Conservation (phyloP, 2,329 filamentous ascomycete species). For the Colletotrichum spinosum region DNA sequence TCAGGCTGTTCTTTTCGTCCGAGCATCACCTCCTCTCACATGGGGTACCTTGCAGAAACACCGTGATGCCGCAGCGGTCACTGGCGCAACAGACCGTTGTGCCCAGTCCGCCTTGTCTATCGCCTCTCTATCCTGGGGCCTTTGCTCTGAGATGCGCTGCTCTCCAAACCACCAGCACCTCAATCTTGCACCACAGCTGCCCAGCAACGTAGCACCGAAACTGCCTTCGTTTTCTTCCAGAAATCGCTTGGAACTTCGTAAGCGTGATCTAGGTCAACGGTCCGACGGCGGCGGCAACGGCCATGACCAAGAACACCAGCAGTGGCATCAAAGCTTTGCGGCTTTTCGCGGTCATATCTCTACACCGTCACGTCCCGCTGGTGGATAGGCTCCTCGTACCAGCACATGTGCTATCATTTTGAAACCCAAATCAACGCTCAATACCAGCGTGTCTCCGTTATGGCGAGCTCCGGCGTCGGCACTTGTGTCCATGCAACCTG, state of each 20-base stretch:
- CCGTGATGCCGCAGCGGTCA: conserved; percentile 10
- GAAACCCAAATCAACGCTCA: background rate
- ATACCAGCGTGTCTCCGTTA: background rate
- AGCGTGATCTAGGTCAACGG: conserved; percentile 16
- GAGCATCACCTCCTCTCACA: conserved; percentile 8
- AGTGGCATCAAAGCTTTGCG: background rate
- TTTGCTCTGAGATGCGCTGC: conserved; percentile 12
- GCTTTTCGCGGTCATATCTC: too few relatives aligned
- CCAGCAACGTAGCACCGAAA: conserved; percentile 8
- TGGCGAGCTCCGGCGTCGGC: too few relatives aligned
- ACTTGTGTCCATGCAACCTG: conserved; percentile 1
- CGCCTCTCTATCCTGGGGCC: conserved; percentile 17
- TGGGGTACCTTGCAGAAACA: conserved; percentile 12
- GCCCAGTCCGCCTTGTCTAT: conserved; percentile 4
- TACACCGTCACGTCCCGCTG: too few relatives aligned
- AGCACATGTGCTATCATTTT: too few relatives aligned
- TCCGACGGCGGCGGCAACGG: conserved; percentile 22
- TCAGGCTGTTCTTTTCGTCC: conserved; percentile 15
- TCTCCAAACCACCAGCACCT: conserved; percentile 10
- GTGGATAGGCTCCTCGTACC: too few relatives aligned
- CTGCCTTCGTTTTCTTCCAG: conserved; percentile 28
- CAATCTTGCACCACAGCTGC: background rate
- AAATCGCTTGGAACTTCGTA: conserved; percentile 21
- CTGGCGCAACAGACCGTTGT: conserved; percentile 19
- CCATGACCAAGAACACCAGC: conserved; percentile 1